Conservation (phyloP, 2,329 filamentous ascomycete species). For the Pochonia chlamydosporia region DNA sequence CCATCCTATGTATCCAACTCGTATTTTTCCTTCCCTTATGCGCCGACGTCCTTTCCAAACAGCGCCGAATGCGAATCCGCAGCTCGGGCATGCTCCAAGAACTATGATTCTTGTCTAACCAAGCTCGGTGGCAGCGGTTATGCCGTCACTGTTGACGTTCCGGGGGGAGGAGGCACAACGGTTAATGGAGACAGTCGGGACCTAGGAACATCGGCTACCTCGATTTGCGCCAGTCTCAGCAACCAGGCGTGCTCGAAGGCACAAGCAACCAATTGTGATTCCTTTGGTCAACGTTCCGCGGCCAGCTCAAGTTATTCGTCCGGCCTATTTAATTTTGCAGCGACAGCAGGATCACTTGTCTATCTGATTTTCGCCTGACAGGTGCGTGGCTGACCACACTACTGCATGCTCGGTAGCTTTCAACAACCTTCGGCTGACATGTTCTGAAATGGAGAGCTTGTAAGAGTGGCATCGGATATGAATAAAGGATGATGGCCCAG, state of each 20-base stretch:
- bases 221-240: constrained; percentile 51
- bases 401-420: background rate
- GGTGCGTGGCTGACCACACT: background rate
- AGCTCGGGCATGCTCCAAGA: constrained; percentile 43
- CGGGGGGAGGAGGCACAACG: constrained; percentile 47
- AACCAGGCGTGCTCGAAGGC: constrained; percentile 44
- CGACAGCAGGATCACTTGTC: background rate
- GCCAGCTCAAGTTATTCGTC: background rate
- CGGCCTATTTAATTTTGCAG: background rate
- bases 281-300: constrained; percentile 13
- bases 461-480: too few relatives aligned
- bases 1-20: constrained; percentile 50
- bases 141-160: constrained; percentile 51
- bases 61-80: constrained; percentile 46
- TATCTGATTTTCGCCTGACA: background rate
- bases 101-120: constrained; percentile 48
- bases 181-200: constrained; percentile 35
- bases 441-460: too few relatives aligned
- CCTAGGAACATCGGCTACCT: constrained; percentile 40
- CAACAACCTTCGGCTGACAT: background rate
- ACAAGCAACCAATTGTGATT: constrained; percentile 32
- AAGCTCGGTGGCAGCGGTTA: constrained; percentile 39
- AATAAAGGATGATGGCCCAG: too few relatives aligned
- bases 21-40: constrained; percentile 56
- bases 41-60: constrained; percentile 46